phyloP scores from a whole-genome alignment of 108 stramenopile genomes.

The Conticribra weissflogii region DNA sequence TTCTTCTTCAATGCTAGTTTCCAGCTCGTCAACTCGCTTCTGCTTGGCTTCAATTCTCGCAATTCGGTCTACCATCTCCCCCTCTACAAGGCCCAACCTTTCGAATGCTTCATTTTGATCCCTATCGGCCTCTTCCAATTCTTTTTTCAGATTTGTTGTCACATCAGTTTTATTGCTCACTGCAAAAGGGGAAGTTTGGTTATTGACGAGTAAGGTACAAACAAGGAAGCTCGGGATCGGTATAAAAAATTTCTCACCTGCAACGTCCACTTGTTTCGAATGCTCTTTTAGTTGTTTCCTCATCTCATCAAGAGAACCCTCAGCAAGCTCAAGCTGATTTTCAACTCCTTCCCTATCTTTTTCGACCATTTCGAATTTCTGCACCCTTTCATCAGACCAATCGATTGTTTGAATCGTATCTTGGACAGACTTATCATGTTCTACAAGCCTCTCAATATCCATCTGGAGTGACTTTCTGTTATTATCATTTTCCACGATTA shows the following conservation, averaged over 20 bases:
- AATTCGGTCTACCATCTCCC: conserved; percentile 79
- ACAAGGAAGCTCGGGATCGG: neutral
- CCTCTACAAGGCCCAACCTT: conserved; percentile 70
- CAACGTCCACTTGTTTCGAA: conserved; percentile 18
- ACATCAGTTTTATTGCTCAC: conserved; percentile 37
- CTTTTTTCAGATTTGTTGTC: conserved; percentile 34
- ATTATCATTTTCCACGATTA: conserved; percentile 50
- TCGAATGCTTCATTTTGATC: conserved; percentile 52
- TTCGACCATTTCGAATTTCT: conserved; percentile 34
- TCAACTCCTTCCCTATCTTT: conserved; percentile 48
- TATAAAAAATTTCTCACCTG: no score
- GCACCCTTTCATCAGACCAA: conserved; percentile 27
- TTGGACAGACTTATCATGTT: conserved; percentile 22
- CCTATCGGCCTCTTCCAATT: conserved; percentile 42
- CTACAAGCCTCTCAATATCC: conserved; percentile 30
- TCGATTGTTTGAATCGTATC: conserved; percentile 32
- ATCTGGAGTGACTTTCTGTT: conserved; percentile 43
- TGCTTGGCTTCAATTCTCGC: conserved; percentile 74
- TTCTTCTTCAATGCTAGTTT: conserved; percentile 61
- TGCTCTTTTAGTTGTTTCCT: conserved; percentile 4
- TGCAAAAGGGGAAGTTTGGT: neutral
- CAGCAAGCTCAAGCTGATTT: conserved; percentile 21
- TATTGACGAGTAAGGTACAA: neutral
- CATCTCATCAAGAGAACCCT: conserved; percentile 48
- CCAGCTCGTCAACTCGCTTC: conserved; percentile 61